Evolutionary conservation across 805 yeast species (phyloP).

Genomic region (Isabelozyma rhagii): DNA sequence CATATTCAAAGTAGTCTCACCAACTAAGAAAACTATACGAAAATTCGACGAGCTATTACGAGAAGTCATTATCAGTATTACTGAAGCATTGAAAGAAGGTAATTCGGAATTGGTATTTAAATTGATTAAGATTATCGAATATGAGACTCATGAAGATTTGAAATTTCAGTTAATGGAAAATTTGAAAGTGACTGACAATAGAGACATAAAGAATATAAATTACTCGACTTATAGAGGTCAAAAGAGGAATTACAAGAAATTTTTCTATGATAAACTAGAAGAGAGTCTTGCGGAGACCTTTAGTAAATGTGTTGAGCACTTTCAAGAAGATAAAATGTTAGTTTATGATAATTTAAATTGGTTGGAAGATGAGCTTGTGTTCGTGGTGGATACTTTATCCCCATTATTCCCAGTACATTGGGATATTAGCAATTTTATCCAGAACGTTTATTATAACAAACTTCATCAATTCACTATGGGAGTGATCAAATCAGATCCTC

Average conservation of each 20-base stretch:
- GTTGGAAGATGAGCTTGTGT: constrained; percentile 75
- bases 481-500: constrained; percentile 69
- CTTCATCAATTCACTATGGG: constrained; percentile 62
- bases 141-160: constrained; percentile 76
- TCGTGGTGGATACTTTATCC: constrained; percentile 58
- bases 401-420: constrained; percentile 69
- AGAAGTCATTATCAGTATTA: constrained; percentile 62
- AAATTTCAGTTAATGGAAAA: constrained; percentile 36
- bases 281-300: constrained; percentile 66
- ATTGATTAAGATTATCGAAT: constrained; percentile 71
- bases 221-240: constrained; percentile 29
- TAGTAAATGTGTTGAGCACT: constrained; percentile 57
- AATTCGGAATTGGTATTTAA: constrained; percentile 68
- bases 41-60: constrained; percentile 64
- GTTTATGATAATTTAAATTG: constrained; percentile 74
- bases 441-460: constrained; percentile 64
- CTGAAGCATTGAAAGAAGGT: constrained; percentile 70
- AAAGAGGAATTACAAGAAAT: constrained; percentile 58
- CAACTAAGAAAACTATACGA: constrained; percentile 45
- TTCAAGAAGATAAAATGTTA: constrained; percentile 46
- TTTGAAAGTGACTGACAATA: constrained; percentile 18
- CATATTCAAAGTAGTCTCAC: constrained; percentile 52
- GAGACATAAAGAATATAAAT: constrained; percentile 14
- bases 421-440: constrained; percentile 63
- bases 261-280: constrained; percentile 58